Base-by-base conservation (phyloP, 1,284 basidiomycete species). In the Ceratobasidium sp. region DNA sequence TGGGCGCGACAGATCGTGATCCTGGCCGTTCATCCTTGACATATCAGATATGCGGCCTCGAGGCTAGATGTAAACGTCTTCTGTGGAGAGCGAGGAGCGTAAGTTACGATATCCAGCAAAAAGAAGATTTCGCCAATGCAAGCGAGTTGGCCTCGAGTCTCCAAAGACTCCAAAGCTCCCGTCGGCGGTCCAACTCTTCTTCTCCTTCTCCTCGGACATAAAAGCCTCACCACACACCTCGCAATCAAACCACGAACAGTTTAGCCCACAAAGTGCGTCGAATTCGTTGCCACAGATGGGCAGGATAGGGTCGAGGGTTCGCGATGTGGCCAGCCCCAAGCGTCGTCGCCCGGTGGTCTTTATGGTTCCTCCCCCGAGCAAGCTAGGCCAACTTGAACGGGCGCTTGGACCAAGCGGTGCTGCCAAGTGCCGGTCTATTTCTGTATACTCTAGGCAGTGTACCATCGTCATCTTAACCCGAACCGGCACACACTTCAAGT, bases 351-450 rank as follows among this genome's bases (percentile, higher is more conserved):
- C 29, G 34, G 43, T 19, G 43, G 43, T 8, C 34, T n/a, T 61
- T 61, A 41, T 61, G 22, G 37, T 34, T 19, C 39, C n/a, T 39
- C 3, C 13, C 34, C 58, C 14, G n/a, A 41, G 37, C 16, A 27
- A 19, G 19, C 53, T 58, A 61, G 58, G 14, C 34, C 34, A 31
- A 22, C 24, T 31, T 61, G 19, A 54, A 39, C 54, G 58, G 58
- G 58, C 39, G 39, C 58, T 41, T n/a, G 37, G 8, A 9, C n/a
- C 16, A 49, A 19, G 48, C 14, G 48, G 48, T 49, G 48, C 48
- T 49, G 58, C 53, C 53, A 56, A 31, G 53, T 56, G 27, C 53
- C 29, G 29, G 27, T 56, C 53, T 56, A 56, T 56, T 31, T 56
- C 11, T 29, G 31, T 22, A 19, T 24, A 53, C n/a, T 24, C 9